Evolutionary conservation across 163 green algal genomes (phyloP).

Genomic region (Dunaliella salina): DNA sequence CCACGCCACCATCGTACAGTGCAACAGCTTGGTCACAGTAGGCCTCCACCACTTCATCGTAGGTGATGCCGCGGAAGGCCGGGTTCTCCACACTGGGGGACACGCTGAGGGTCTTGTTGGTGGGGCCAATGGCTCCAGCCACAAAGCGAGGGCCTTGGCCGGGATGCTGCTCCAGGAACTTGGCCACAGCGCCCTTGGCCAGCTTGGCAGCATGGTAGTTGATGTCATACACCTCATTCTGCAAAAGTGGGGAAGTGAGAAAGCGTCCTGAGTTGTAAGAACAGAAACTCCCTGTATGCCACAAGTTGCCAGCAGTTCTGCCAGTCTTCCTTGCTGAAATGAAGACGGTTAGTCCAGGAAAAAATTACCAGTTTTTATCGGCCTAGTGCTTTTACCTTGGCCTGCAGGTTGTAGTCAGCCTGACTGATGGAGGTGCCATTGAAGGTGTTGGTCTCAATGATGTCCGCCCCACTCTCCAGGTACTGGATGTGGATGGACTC

Average conservation of each 20-base stretch:
- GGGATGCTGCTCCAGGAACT: constrained; percentile 77
- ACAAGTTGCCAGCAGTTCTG: too few relatives aligned
- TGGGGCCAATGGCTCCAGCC: constrained; percentile 89
- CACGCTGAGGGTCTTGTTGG: constrained; percentile 94
- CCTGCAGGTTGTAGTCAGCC: constrained; percentile 88
- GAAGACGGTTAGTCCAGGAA: too few relatives aligned
- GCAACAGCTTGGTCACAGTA: constrained; percentile 90
- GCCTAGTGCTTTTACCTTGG: background rate
- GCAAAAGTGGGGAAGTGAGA: background rate
- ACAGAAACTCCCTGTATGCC: too few relatives aligned
- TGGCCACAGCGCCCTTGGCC: constrained; percentile 69
- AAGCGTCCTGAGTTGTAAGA: background rate
- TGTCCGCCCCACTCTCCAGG: constrained; percentile 88
- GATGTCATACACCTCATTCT: constrained; percentile 87
- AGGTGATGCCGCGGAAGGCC: constrained; percentile 88
- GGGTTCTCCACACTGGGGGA: constrained; percentile 94
- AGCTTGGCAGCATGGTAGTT: constrained; percentile 82
- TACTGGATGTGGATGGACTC: constrained; percentile 87
- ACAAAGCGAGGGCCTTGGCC: constrained; percentile 71
- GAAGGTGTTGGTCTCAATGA: constrained; percentile 99
- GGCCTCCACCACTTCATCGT: constrained; percentile 89
- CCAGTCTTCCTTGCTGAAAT: too few relatives aligned
- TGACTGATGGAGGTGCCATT: constrained; percentile 92
- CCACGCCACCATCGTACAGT: constrained; percentile 86
- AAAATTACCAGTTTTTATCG: too few relatives aligned